These are phyloP conservation scores for Carex scoparia DNA, from an alignment of 176 grass and related monocot species.

Conservation along the genomic window DNA sequence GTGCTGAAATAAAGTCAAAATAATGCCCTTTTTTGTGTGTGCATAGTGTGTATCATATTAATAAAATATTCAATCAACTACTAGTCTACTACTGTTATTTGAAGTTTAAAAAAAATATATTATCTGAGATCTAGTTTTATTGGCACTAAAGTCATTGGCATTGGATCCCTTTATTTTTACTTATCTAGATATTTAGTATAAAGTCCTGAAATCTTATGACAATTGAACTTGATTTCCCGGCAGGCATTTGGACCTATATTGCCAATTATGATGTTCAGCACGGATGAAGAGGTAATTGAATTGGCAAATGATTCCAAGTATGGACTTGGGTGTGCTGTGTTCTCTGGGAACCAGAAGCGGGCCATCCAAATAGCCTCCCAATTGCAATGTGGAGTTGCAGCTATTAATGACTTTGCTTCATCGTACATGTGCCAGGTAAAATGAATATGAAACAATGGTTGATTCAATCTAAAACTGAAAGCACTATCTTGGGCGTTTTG, in stretches of 20 bases:
- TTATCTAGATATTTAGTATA: background rate
- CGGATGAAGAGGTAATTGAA: slow-evolving; percentile 80
- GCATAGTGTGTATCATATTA: background rate
- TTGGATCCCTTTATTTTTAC: background rate
- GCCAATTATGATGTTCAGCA: slow-evolving; percentile 87
- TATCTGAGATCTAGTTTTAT: background rate
- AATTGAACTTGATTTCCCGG: slow-evolving; percentile 12
- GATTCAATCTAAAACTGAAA: background rate
- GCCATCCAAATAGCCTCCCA: slow-evolving; percentile 88
- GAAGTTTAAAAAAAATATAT: background rate
- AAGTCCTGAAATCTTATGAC: background rate
- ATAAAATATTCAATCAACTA: background rate
- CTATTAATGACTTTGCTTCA: slow-evolving; percentile 96
- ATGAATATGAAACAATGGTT: background rate
- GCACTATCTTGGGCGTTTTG: background rate
- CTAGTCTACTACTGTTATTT: background rate
- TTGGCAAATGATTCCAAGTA: slow-evolving; percentile 96
- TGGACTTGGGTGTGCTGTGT: slow-evolving; percentile 92
- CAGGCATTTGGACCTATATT: slow-evolving; percentile 93
- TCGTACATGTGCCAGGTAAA: slow-evolving; percentile 98
- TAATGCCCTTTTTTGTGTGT: background rate
- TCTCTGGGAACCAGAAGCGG: slow-evolving; percentile 79
- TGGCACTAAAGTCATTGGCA: background rate
- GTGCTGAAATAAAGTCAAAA: no score
- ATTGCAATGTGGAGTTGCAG: slow-evolving; percentile 74